Evolutionary conservation across 2,329 filamentous ascomycete genomes (phyloP), one percentile per base, ranked within the genome.

Genomic region (Cyclaneusma minus): DNA sequence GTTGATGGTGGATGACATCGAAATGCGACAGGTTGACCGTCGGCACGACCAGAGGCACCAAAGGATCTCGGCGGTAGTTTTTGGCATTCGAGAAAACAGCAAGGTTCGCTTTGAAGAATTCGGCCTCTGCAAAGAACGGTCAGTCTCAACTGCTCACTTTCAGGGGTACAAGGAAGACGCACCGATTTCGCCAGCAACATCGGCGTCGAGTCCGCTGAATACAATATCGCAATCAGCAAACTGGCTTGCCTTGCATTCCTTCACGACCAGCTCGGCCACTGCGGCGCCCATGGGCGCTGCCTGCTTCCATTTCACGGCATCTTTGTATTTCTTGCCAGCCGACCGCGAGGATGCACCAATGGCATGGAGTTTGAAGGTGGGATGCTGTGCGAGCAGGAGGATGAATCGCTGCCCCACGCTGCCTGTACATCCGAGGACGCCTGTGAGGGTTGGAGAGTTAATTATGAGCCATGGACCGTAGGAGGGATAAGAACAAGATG

Each of bases 11-110:
- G 48, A 95, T 87, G 34, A 94, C 65, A 46, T 78, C 69, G 43
- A 94, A 68, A 54, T 95, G 87, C 22, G 69, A 56, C 8, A 92
- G 72, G 60, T 95, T 95, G 51, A 95, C 85, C 12, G 84, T 93
- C 2, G 89, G 89, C 6, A 95, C 85, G 37, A 95, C 80, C 45
- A 95, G 73, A 7, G 89, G 89, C 3, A 94, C 84, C 25, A 87
- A 62, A 12, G 84, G 83, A 50, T 93, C 76, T 49, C 77, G 77
- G 43, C 89, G 79, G 65, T 93, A 83, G 68, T 94, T 95, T 57
- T 94, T 94, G 27, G 89, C 85, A 54, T 95, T 98, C 44, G 84
- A 93, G 62, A 98, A 95, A 50, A 94, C 79, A 44, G 82, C 73
- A 27, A 94, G 71, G 46, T 93, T 75, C 34, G 83, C 76, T 48